phyloP scores from a whole-genome alignment of 139 green algal genomes.

The Pseudopediastrum boryanum region DNA sequence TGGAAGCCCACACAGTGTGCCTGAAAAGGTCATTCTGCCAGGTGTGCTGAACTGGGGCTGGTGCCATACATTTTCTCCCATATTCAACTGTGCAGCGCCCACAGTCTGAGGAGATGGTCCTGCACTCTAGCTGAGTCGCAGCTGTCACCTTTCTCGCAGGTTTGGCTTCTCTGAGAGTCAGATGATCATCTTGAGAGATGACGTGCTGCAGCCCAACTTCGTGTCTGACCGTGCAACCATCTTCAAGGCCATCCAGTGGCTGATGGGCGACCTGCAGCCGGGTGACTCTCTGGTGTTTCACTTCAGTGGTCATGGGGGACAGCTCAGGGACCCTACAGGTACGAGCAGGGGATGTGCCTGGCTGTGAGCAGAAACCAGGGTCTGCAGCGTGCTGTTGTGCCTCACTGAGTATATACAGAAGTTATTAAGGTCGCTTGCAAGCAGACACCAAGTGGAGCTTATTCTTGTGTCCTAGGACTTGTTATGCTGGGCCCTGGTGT shows the following conservation, averaged over 20 bases:
- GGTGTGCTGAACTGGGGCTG: background rate
- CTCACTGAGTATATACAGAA: background rate
- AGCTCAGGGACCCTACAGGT: slow-evolving; percentile 61
- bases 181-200: background rate
- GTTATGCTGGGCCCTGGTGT: background rate
- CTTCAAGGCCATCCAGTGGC: slow-evolving; percentile 9
- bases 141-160: background rate
- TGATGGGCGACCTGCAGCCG: slow-evolving; percentile 32
- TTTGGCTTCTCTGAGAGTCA: background rate
- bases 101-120: background rate
- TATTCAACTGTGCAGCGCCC: background rate
- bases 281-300: slow-evolving; percentile 84
- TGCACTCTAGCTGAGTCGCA: background rate
- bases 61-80: background rate
- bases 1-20: too few relatives aligned
- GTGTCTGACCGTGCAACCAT: background rate
- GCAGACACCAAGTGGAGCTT: background rate
- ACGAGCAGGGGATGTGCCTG: too few relatives aligned
- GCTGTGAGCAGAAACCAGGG: background rate
- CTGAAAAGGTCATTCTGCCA: too few relatives aligned
- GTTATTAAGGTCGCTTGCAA: background rate
- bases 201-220: background rate
- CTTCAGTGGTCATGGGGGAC: slow-evolving; percentile 77
- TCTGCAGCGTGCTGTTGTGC: background rate
- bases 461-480: background rate